phyloP scores from a whole-genome alignment of 257 asterid genomes.

The Solanum pinnatisectum region DNA sequence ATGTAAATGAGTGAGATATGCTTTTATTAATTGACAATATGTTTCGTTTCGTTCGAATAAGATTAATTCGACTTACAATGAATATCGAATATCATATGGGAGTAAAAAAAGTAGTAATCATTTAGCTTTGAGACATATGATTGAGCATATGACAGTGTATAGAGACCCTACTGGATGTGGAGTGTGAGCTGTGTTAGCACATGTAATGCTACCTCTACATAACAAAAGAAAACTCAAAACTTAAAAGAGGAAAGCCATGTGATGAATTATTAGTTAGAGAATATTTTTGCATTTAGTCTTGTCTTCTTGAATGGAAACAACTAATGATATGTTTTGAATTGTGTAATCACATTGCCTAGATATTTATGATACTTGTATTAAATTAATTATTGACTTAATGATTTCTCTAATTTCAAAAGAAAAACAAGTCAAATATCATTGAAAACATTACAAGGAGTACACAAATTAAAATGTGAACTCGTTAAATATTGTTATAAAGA shows the following conservation, averaged over 20 bases:
- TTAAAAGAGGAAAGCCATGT: not conserved
- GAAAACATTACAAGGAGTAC: not conserved
- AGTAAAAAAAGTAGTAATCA: not conserved
- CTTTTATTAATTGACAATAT: conserved; percentile 7
- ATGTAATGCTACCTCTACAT: not conserved
- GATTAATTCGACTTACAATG: not conserved
- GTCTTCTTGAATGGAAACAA: not conserved
- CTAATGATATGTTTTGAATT: not conserved
- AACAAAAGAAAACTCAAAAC: not conserved
- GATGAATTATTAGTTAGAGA: not conserved
- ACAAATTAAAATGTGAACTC: not conserved
- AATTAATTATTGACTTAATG: not conserved
- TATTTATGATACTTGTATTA: not conserved
- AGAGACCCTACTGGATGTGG: not conserved
- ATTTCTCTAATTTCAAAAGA: not conserved
- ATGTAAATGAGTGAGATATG: conserved; percentile 7
- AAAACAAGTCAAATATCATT: not conserved
- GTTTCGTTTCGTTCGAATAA: not conserved
- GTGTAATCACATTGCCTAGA: not conserved
- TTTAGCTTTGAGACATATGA: not conserved
- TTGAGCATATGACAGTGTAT: not conserved
- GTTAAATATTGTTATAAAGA: no score
- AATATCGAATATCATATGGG: not conserved
- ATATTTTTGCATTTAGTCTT: not conserved
- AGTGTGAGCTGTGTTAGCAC: conserved; percentile 2